phyloP scores from a whole-genome alignment of 1,139 yeast species.

The Geotrichum cucujoidarum region DNA sequence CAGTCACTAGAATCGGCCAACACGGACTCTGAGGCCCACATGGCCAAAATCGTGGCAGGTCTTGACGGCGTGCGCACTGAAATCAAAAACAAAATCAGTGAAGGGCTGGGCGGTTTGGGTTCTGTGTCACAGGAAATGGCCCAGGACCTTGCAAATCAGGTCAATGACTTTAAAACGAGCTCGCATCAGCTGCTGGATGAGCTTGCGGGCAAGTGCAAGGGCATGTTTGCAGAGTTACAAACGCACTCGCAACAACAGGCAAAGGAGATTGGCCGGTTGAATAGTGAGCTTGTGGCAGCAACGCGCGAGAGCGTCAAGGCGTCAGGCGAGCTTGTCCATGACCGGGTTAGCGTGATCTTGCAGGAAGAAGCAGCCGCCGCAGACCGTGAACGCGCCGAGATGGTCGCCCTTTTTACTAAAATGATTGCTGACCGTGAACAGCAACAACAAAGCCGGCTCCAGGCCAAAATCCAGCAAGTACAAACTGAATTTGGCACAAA shows the following conservation, averaged over 20 bases:
- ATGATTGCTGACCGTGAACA: slow-evolving; percentile 12
- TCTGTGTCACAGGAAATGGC: slow-evolving; percentile 23
- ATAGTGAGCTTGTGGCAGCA: slow-evolving; percentile 1
- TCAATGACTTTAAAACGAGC: slow-evolving; percentile 1
- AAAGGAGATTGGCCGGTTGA: neutral
- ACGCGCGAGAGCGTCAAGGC: neutral
- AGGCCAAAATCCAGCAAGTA: slow-evolving; percentile 1
- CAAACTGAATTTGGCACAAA: neutral
- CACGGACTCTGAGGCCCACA: slow-evolving; percentile 20
- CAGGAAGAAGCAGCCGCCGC: slow-evolving; percentile 10
- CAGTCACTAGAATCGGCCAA: slow-evolving; percentile 15
- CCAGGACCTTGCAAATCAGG: neutral
- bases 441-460: slow-evolving; percentile 2
- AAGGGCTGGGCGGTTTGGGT: slow-evolving; percentile 22
- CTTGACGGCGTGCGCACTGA: slow-evolving; percentile 25
- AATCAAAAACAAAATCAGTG: slow-evolving; percentile 24
- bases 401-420: slow-evolving; percentile 13
- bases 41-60: slow-evolving; percentile 23
- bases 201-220: slow-evolving; percentile 1
- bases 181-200: neutral
- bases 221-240: slow-evolving; percentile 5
- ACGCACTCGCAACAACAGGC: slow-evolving; percentile 18
- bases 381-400: slow-evolving; percentile 11
- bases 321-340: neutral
- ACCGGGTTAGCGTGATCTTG: neutral